These are phyloP conservation scores for Hanseniaspora pseudoguilliermondii DNA, from an alignment of 805 yeast genomes.

Conservation along the genomic window DNA sequence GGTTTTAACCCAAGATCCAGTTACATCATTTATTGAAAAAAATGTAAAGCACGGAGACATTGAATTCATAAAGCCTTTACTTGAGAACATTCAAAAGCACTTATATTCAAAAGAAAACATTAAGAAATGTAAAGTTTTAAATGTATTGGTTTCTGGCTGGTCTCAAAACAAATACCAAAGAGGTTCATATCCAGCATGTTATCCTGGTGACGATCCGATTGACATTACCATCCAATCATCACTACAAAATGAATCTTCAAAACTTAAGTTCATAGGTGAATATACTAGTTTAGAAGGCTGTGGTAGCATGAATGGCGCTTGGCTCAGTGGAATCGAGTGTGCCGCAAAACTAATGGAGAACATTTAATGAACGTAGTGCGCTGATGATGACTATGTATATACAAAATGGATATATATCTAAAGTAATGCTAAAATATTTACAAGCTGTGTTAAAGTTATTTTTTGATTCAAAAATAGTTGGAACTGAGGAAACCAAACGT, in stretches of 20 bases:
- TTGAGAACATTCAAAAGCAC: slow-evolving; percentile 15
- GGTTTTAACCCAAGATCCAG: slow-evolving; percentile 58
- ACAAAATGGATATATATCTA: not conserved
- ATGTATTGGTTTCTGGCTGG: slow-evolving; percentile 55
- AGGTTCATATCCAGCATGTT: slow-evolving; percentile 71
- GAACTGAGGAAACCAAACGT: slow-evolving; percentile 7
- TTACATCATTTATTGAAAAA: slow-evolving; percentile 47
- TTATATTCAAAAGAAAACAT: slow-evolving; percentile 13
- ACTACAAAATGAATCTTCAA: slow-evolving; percentile 45
- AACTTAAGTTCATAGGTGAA: slow-evolving; percentile 77
- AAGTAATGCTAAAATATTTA: not conserved
- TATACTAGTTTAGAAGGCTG: slow-evolving; percentile 78
- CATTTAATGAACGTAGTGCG: not conserved
- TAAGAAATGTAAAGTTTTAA: slow-evolving; percentile 30
- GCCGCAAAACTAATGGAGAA: slow-evolving; percentile 23
- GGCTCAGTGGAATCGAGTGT: slow-evolving; percentile 57
- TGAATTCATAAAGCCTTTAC: slow-evolving; percentile 33
- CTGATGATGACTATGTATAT: not conserved
- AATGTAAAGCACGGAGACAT: slow-evolving; percentile 34
- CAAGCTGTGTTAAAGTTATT: not conserved
- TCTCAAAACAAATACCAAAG: slow-evolving; percentile 61
- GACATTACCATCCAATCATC: slow-evolving; percentile 40
- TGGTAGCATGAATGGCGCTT: slow-evolving; percentile 89
- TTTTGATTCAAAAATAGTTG: not conserved
- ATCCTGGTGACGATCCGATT: slow-evolving; percentile 56